A percentile compares a stretch with the other conserved stretches of the same genome.
Evolutionary conservation across 805 yeast genomes (phyloP).

Genomic region (Saccharomycopsis babjevae): DNA sequence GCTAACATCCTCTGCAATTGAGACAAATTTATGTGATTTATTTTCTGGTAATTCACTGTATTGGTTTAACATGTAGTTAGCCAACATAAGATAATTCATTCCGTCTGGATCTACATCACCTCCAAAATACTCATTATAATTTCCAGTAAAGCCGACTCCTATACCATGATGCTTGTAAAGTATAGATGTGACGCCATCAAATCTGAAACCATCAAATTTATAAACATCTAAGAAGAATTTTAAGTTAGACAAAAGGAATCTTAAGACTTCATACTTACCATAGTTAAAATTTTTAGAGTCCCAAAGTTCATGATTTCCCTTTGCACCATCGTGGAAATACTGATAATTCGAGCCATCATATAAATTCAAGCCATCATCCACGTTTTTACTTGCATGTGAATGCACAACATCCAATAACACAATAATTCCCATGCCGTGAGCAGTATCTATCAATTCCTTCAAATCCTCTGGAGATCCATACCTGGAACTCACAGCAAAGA

Average conservation of each 20-base stretch:
- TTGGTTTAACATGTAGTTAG: slow-evolving; percentile 64
- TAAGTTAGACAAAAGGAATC: slow-evolving; percentile 77
- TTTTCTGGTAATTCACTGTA: slow-evolving; percentile 32
- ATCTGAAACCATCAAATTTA: slow-evolving; percentile 88
- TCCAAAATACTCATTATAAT: slow-evolving; percentile 82
- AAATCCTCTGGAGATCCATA: slow-evolving; percentile 94
- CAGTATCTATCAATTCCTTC: slow-evolving; percentile 82
- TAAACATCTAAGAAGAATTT: slow-evolving; percentile 76
- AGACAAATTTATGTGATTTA: slow-evolving; percentile 38
- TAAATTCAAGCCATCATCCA: slow-evolving; percentile 82
- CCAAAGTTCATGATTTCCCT: slow-evolving; percentile 88
- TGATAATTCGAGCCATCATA: slow-evolving; percentile 95
- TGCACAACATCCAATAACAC: slow-evolving; percentile 90
- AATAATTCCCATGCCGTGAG: slow-evolving; percentile 78
- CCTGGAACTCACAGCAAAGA: slow-evolving; percentile 82
- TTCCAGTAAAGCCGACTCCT: slow-evolving; percentile 81
- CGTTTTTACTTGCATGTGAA: slow-evolving; percentile 92
- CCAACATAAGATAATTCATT: slow-evolving; percentile 75
- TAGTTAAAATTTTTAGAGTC: slow-evolving; percentile 93
- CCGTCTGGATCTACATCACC: slow-evolving; percentile 82
- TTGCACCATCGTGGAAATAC: slow-evolving; percentile 79
- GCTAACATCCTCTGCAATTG: slow-evolving; percentile 94
- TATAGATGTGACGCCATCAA: slow-evolving; percentile 96
- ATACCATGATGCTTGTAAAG: slow-evolving; percentile 86
- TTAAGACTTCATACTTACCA: slow-evolving; percentile 80